Evolutionary conservation across 768 basidiomycete genomes (phyloP), one percentile per base, ranked within the genome.

Genomic region (Fomitopsis pulvina): DNA sequence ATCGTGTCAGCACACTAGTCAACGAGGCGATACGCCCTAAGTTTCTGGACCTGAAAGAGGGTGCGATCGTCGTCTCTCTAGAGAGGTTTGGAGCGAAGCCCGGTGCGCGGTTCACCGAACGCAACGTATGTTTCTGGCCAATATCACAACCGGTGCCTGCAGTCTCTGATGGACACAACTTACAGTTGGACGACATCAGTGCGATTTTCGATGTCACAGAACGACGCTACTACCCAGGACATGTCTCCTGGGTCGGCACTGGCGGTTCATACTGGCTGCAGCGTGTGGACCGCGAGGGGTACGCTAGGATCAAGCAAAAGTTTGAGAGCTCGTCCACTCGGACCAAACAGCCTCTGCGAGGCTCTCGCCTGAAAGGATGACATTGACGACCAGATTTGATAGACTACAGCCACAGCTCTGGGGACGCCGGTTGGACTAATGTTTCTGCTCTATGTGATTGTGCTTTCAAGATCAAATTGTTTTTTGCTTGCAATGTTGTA

Each of bases 11-110:
- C n/a, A n/a, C n/a, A 34, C 10, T 50, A 91, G 87, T 98, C 52
- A 98, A 97, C 65, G 89, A 91, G 60, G 80, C 83, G 1, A 70
- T 99, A 14, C 76, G 87, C 40, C 83, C 87, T 25, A 87, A 92
- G 60, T 98, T 98, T 68, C 72, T 99, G 48, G 96, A 99, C 61
- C 71, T 98, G 52, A 96, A 92, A 61, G 91, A 95, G 52, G 90
- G 91, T 18, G 92, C 93, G 0, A 83, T 83, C 42, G 87, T 99
- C 41, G 79, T 98, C 30, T 92, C 90, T 18, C 70, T 99, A 16
- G 81, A 85, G 51, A 91, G 92, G 1, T 96, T 91, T 54, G 84
- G 93, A 49, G 14, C 34, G 6, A 12, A 16, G 5, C 78, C 84
- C 27, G 66, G 70, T 21, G 72, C 85, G 57, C 85, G 88, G 30